Base-by-base conservation (phyloP, 495 filamentous ascomycete genomes). In the Bombardia bombarda region DNA sequence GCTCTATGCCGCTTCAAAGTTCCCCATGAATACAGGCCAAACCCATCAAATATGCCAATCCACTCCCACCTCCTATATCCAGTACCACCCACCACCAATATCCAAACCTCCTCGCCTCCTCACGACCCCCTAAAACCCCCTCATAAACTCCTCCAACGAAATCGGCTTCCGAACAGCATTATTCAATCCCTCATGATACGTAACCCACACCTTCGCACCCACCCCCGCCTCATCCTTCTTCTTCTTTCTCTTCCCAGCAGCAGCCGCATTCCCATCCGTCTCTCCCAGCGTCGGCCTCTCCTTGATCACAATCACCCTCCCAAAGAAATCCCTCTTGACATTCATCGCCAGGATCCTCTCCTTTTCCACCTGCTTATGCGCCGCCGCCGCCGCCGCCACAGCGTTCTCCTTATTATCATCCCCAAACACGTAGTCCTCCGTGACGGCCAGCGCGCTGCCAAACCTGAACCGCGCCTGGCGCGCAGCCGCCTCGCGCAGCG, bases 151-250 rank as follows among this genome's bases (percentile, higher is more conserved):
- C 46, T 80, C 79, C 64, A 98, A 59, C 30, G 83, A 84, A 46
- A 98, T 77, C 3, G 89, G 88, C 60, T 96, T 97, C 58, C 86
- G 77, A 32, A 98, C 92, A 8, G 92, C 92, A 68, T 97, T 97
- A 50, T 86, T 92, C 58, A 87, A 83, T n/a, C 92, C 92, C 64
- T 97, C 92, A 55, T 96, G 83, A 59, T 84, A 98, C 47, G 82
- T 95, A 18, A 95, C 81, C 90, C 92, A 98, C 9, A 93, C 82
- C 56, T 80, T 82, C 17, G 64, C 67, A 34, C 76, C 77, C 33
- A 63, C 55, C 20, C 63, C 67, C 52, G 7, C 53, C 46, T 58
- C 35, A 47, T 51, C 34, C 55, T n/a, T 32, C 32, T 60, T 49
- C 35, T 65, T 50, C 57, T 60, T 47, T 28, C 35, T 40, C 20